Percentiles rank a stretch among this genome's conserved stretches.
Evolutionary conservation across 2,329 filamentous ascomycete species (phyloP).

Genomic region (Penicillium freii): DNA sequence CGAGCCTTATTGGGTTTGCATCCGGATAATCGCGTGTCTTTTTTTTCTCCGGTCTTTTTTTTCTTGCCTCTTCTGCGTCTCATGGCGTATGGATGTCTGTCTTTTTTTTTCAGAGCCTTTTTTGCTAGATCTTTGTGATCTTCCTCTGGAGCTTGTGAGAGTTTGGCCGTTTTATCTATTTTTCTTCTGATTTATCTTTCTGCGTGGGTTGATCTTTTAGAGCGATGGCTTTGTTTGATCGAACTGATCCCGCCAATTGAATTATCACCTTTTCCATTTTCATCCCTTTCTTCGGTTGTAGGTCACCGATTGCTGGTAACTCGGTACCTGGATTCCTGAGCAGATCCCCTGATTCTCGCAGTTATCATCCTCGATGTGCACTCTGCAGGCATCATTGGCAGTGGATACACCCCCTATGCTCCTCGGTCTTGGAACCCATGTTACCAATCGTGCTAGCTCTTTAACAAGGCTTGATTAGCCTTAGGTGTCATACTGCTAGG

Average conservation of each 20-base stretch:
- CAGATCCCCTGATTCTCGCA: too few relatives aligned
- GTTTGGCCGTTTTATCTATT: conserved; percentile 11
- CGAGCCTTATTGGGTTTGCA: conserved; percentile 15
- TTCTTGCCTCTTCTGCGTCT: conserved; percentile 10
- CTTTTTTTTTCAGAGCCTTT: conserved; percentile 12
- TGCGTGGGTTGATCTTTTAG: neutral
- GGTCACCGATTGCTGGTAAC: neutral
- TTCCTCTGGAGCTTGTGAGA: conserved; percentile 8
- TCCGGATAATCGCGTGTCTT: conserved; percentile 9
- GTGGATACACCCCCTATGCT: neutral
- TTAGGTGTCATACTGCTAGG: conserved; percentile 13
- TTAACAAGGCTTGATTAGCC: neutral
- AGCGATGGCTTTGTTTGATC: conserved; percentile 4
- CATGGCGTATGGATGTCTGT: conserved; percentile 12
- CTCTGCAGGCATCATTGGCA: neutral
- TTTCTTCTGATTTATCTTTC: conserved; percentile 6
- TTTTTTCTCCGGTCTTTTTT: conserved; percentile 7
- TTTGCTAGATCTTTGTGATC: conserved; percentile 8
- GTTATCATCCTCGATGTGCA: neutral
- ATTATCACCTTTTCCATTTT: conserved; percentile 1
- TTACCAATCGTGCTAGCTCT: neutral
- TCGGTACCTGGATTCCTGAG: neutral
- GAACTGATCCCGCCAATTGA: conserved; percentile 1
- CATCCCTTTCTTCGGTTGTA: neutral
- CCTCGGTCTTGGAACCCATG: neutral